Conservation (phyloP, 1,284 basidiomycete genomes). For the Leccinum angustisporum region DNA sequence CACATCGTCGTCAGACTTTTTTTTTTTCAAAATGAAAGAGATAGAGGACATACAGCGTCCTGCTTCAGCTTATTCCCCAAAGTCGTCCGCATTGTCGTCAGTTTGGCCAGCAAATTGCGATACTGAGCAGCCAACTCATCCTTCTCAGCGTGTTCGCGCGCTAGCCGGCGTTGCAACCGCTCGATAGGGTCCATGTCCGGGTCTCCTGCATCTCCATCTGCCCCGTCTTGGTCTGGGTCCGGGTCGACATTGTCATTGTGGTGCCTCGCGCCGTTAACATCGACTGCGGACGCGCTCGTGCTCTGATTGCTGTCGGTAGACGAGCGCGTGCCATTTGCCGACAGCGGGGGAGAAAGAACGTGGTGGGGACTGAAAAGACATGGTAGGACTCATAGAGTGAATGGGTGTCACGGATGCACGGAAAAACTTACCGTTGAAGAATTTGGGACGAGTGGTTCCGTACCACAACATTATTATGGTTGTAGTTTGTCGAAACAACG, state of each 20-base stretch:
- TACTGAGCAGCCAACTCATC: constrained; percentile 86
- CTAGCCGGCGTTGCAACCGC: constrained; percentile 57
- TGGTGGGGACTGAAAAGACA: constrained; percentile 17
- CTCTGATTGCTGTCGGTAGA: constrained; percentile 31
- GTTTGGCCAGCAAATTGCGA: constrained; percentile 80
- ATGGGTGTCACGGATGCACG: no score
- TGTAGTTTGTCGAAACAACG: background rate
- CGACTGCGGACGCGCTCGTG: constrained; percentile 2
- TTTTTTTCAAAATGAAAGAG: background rate
- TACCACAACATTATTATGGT: background rate
- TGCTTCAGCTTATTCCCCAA: constrained; percentile 94
- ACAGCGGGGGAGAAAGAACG: constrained; percentile 28
- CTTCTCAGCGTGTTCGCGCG: constrained; percentile 74
- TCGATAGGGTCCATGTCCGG: constrained; percentile 40
- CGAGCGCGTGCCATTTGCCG: constrained; percentile 22
- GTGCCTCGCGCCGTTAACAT: constrained; percentile 13
- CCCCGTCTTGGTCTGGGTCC: constrained; percentile 14
- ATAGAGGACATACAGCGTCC: constrained; percentile 78
- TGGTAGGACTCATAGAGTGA: constrained; percentile 2
- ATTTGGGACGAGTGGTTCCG: no score
- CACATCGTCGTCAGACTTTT: constrained; percentile 23
- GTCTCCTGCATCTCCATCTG: background rate
- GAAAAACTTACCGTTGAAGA: no score
- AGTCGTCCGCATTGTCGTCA: constrained; percentile 91
- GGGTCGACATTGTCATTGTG: constrained; percentile 16